Base-by-base conservation (phyloP, 192 early-diverging fungal species). In the Podila minutissima region DNA sequence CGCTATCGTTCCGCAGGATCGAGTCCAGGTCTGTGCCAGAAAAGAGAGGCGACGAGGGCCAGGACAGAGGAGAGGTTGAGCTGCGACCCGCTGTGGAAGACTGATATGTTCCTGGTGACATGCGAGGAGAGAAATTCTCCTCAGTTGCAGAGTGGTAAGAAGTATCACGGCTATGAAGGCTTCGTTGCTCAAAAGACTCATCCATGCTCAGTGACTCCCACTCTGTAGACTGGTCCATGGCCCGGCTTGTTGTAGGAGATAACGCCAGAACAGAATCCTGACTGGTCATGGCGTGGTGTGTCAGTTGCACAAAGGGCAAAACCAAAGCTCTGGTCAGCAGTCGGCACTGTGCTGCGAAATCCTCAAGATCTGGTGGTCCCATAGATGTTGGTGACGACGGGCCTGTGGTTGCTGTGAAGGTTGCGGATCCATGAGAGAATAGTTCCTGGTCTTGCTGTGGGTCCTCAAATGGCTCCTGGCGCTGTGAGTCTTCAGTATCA, bases 331-430 rank as follows among this genome's bases (percentile, higher is more conserved):
- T 37, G 3, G 84, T 85, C 61, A 85, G 33, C 50, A 85, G 48
- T 35, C 84, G 70, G 35, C 84, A 85, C 57, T 85, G 84, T 37
- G 79, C 74, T 29, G 84, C 71, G 67, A 85, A 85, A 60, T 85
- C 78, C 41, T 85, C 79, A 41, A 85, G 58, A 32, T 82, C 79
- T 33, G 84, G 74, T 26, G 79, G 67, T 26, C 53, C 60, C 1
- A 35, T 64, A 46, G 71, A 64, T 17, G 66, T 53, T 8, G 65
- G 38, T 6, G 37, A 63, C 66, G 66, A 31, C 31, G 31, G 37
- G 46, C n/a, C 6, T 2, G 53, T 55, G 2, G 53, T 4, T 10
- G 5, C 1, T n/a, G 50, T 53, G 19, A 22, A n/a, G 17, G 50
- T 11, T 53, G 9, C 8, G 20, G 53, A 55, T 55, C 22, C 53